Evolutionary conservation across 257 asterid genomes (phyloP).

Genomic region (Coffea eugenioides): DNA sequence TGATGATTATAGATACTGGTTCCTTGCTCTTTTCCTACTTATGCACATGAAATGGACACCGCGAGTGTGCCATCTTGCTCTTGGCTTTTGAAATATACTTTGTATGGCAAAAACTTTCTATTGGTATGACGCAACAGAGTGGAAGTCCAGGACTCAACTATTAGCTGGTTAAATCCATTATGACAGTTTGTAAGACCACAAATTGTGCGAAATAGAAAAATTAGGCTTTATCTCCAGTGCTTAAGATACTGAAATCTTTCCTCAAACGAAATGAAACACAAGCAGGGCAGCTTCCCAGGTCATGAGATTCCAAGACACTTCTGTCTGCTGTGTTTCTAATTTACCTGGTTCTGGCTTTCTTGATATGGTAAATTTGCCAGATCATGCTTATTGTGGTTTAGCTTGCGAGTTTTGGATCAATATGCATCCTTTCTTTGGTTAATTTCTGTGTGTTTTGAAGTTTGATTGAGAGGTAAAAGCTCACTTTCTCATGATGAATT

Average conservation of each 20-base stretch:
- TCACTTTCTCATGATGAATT: too few relatives aligned
- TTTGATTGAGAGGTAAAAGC: too few relatives aligned
- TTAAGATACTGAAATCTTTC: too few relatives aligned
- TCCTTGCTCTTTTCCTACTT: not conserved
- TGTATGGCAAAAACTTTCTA: not conserved
- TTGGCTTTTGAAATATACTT: not conserved
- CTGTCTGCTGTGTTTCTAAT: not conserved
- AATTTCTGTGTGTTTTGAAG: not conserved
- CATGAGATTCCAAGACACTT: not conserved
- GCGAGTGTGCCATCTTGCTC: not conserved
- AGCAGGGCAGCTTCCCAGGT: not conserved
- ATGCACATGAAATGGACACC: not conserved
- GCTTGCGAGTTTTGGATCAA: not conserved
- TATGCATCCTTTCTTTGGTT: not conserved
- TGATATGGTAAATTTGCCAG: not conserved
- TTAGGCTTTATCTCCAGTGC: not conserved
- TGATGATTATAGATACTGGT: not conserved
- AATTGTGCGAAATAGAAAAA: not conserved
- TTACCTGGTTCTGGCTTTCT: not conserved
- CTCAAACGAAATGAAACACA: too few relatives aligned
- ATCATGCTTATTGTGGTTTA: not conserved
- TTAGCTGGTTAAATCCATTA: not conserved
- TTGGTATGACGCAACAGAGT: not conserved
- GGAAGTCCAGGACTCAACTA: not conserved
- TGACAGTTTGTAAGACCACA: not conserved